A percentile compares a stretch with the other conserved stretches of the same genome.
These are phyloP conservation scores for Eimeria falciformis DNA, from an alignment of 169 alveolate species.

Conservation along the genomic window DNA sequence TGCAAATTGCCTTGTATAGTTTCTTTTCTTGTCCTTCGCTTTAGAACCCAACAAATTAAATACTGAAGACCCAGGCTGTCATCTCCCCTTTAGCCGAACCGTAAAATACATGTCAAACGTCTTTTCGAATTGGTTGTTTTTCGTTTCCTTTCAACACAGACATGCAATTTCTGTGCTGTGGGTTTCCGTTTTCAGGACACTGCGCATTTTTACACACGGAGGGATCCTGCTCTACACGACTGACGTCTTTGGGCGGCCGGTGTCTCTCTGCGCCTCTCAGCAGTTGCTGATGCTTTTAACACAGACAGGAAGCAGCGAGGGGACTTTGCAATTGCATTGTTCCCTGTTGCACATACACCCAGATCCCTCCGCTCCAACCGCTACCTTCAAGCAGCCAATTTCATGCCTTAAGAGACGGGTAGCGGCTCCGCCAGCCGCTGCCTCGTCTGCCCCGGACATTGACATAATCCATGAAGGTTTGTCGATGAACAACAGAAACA, in stretches of 20 bases:
- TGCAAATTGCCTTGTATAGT: too few species aligned
- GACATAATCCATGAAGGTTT: constrained; percentile 60
- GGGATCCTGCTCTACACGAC: constrained; percentile 59
- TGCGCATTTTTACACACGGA: constrained; percentile 47
- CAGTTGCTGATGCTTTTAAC: constrained; percentile 40
- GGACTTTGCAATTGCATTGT: constrained; percentile 52
- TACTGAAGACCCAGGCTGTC: too few species aligned
- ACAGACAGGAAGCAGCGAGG: constrained; percentile 54
- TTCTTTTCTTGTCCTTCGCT: too few species aligned
- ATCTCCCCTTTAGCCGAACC: too few species aligned
- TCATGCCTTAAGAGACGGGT: constrained; percentile 41
- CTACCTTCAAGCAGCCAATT: constrained; percentile 28
- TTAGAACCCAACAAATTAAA: too few species aligned
- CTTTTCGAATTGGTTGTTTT: too few species aligned
- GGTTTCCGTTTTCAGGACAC: constrained; percentile 16
- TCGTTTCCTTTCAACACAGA: too few species aligned
- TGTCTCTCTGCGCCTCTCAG: constrained; percentile 56
- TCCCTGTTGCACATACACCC: constrained; percentile 49
- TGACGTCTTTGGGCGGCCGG: constrained; percentile 56
- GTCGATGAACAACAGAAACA: neutral
- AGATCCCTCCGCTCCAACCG: constrained; percentile 1
- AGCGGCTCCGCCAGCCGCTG: constrained; percentile 66
- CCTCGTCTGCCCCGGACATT: constrained; percentile 35
- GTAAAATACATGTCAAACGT: too few species aligned
- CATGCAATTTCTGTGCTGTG: neutral